These are phyloP conservation scores for Lasiodiplodia theobromae DNA, from an alignment of 2,329 filamentous ascomycete genomes.

Conservation along the genomic window DNA sequence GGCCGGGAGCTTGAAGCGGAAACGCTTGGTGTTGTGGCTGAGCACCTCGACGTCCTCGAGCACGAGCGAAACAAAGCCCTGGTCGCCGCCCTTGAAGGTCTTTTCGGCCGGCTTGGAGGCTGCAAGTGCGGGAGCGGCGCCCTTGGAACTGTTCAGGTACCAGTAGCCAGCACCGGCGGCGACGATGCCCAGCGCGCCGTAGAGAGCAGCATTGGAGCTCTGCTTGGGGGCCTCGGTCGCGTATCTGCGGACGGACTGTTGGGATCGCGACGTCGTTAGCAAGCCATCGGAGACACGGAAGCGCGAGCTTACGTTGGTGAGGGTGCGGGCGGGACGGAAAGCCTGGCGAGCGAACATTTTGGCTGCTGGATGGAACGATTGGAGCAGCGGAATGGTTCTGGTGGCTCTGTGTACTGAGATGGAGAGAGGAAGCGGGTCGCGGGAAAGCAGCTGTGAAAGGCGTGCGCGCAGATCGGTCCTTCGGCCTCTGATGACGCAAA, in stretches of 20 bases:
- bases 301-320: conserved; percentile 46
- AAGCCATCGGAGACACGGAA: conserved; percentile 31
- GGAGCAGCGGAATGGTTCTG: conserved; percentile 8
- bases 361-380: conserved; percentile 26
- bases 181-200: conserved; percentile 63
- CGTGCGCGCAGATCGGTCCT: conserved; percentile 26
- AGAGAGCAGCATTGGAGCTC: conserved; percentile 66
- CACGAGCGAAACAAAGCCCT: conserved; percentile 85
- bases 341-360: conserved; percentile 54
- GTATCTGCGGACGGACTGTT: conserved; percentile 73
- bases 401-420: neutral
- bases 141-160: conserved; percentile 46
- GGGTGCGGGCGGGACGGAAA: conserved; percentile 51
- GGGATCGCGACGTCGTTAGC: conserved; percentile 31
- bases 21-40: conserved; percentile 94
- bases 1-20: conserved; percentile 88
- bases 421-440: conserved; percentile 18
- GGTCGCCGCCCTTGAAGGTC: conserved; percentile 81
- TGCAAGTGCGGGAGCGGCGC: conserved; percentile 39
- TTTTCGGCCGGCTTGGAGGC: conserved; percentile 49
- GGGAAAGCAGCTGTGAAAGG: conserved; percentile 7
- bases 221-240: conserved; percentile 69
- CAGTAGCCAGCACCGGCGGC: conserved; percentile 66
- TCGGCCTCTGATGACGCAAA: conserved; percentile 20
- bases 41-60: conserved; percentile 78